Base-by-base conservation (phyloP, 805 yeast species). In the Lipomyces lipofer region DNA sequence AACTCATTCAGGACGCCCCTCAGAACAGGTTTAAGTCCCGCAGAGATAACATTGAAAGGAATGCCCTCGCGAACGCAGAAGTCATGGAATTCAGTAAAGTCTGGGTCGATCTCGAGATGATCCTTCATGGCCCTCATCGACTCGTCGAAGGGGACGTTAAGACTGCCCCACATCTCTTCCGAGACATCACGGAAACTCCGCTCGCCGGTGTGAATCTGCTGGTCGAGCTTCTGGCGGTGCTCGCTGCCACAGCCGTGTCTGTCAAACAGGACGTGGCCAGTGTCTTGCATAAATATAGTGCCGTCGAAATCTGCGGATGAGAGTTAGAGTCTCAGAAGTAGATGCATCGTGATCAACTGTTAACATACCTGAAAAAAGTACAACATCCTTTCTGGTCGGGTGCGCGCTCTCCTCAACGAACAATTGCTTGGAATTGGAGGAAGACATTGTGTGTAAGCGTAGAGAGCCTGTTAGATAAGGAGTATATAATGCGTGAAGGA, bases 221-320 rank as follows among this genome's bases (percentile, higher is more conserved):
- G 51, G 61, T 73, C 77, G 40, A 74, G 66, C 49, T 64, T 60
- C 59, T 65, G 66, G 39, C 78, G 70, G 45, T 60, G 57, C 58
- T 67, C 73, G 12, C 66, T 54, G 15, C 78, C 78, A 47, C 76
- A 72, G 49, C 78, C 78, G 53, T 65, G 71, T 51, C 67, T 59
- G 64, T 74, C 78, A 52, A 74, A 74, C 52, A 74, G 66, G n/a
- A 74, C 69, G 51, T 74, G 78, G 50, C 78, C 78, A 17, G 78
- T 73, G 54, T 74, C 78, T 62, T 74, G 78, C 49, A 69, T 66
- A 63, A 74, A 74, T 47, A 74, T 73, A 42, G 78, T 74, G 43
- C 78, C 78, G 63, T 74, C 78, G 60, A 74, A 74, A 65, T 74
- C 78, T 47, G 72, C 63, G 52, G 63, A 63, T 33, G 63, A 61